Evolutionary conservation across 306 rosid species (phyloP).

Genomic region (Prunus mume): DNA sequence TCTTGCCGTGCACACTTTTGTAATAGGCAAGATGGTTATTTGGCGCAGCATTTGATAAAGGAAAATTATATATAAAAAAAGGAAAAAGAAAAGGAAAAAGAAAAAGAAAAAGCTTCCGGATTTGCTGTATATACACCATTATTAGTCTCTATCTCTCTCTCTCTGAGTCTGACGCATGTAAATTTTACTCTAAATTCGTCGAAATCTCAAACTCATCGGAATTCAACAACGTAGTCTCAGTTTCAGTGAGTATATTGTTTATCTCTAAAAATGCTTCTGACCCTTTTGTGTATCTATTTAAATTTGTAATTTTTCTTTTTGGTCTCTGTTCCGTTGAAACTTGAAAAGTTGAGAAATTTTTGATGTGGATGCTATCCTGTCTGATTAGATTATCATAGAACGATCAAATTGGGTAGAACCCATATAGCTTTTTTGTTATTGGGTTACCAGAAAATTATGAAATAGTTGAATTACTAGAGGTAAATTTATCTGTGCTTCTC

Average conservation of each 20-base stretch:
- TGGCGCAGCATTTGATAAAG: neutral
- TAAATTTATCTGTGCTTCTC: neutral
- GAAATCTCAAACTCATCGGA: neutral
- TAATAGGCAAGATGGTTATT: neutral
- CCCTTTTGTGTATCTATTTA: neutral
- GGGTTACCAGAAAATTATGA: neutral
- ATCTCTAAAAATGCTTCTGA: neutral
- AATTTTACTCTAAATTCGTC: neutral
- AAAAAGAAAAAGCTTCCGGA: neutral
- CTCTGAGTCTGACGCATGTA: neutral
- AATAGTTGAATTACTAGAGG: neutral
- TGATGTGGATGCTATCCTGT: neutral
- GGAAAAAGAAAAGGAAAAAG: neutral
- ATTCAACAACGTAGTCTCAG: neutral
- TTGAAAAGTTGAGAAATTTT: neutral
- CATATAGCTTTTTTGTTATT: neutral
- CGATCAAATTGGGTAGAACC: neutral
- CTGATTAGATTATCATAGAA: neutral
- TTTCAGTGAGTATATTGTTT: conserved; percentile 9
- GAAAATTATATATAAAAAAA: too few species aligned
- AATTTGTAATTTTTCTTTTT: neutral
- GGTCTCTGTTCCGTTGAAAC: neutral
- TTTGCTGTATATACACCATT: neutral
- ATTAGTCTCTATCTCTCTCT: neutral
- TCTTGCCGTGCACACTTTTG: neutral